Conservation (phyloP, 148 eudicot genomes). For the Hydrangea macrophylla region DNA sequence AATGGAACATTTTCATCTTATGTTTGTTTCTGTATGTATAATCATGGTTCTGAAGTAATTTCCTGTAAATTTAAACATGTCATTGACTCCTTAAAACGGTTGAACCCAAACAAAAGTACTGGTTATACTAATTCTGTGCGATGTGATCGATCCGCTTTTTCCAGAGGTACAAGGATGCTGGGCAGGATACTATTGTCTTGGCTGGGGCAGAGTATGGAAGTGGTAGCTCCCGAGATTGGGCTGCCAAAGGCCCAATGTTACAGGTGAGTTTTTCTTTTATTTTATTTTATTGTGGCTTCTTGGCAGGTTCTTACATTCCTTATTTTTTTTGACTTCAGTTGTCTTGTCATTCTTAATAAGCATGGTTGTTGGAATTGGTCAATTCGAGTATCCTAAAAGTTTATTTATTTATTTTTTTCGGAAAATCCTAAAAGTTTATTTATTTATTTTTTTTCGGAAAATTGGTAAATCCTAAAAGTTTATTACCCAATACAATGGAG, state of each 20-base stretch:
- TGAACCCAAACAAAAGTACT: background rate
- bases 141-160: slow-evolving; percentile 4
- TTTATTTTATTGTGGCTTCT: no score
- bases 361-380: no score
- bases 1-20: background rate
- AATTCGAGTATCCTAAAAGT: no score
- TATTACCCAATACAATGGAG: no score
- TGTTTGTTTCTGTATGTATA: background rate
- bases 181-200: slow-evolving; percentile 44
- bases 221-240: slow-evolving; percentile 56
- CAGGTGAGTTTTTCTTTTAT: slow-evolving; percentile 27
- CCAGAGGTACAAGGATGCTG: slow-evolving; percentile 49
- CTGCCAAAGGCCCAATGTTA: slow-evolving; percentile 51
- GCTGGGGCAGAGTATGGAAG: slow-evolving; percentile 57
- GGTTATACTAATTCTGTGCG: background rate
- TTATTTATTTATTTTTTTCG: no score
- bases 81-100: background rate
- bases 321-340: background rate
- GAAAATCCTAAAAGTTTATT: no score
- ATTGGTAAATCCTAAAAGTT: no score
- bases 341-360: background rate
- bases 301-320: background rate
- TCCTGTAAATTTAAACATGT: background rate
- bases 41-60: background rate
- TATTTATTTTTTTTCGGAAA: no score